Conservation (phyloP, 1,284 basidiomycete species). For the Marasmius oreades region DNA sequence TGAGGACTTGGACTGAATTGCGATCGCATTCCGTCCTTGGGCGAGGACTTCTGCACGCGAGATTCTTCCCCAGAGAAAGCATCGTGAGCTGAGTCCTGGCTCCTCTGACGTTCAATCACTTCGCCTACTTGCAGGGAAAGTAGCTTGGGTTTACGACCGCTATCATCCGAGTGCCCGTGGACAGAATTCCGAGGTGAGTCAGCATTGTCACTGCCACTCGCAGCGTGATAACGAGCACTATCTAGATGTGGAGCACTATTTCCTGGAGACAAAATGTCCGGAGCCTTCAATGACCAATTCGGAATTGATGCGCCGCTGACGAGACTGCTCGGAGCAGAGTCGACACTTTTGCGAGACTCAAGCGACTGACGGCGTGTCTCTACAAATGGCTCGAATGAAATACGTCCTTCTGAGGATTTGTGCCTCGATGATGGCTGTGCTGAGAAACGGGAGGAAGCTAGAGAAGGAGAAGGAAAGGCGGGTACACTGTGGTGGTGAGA, state of each 20-base stretch:
- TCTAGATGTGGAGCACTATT: slow-evolving; percentile 39
- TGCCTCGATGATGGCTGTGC: slow-evolving; percentile 39
- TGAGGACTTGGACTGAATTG: neutral
- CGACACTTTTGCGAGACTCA: slow-evolving; percentile 41
- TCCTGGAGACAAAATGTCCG: slow-evolving; percentile 34
- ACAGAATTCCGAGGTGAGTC: slow-evolving; percentile 45
- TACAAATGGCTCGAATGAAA: slow-evolving; percentile 45
- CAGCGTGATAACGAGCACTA: slow-evolving; percentile 33
- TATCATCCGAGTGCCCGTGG: slow-evolving; percentile 38
- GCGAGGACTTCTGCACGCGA: neutral
- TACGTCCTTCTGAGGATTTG: slow-evolving; percentile 41
- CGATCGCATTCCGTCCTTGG: neutral
- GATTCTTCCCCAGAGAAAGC: neutral
- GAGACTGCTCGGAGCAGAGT: slow-evolving; percentile 41
- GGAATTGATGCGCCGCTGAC: slow-evolving; percentile 33
- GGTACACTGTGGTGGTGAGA: slow-evolving; percentile 24
- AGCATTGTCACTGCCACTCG: slow-evolving; percentile 42
- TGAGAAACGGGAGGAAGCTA: slow-evolving; percentile 31
- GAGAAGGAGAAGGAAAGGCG: slow-evolving; percentile 18
- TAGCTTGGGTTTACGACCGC: slow-evolving; percentile 14
- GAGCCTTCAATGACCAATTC: slow-evolving; percentile 19
- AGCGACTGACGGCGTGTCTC: slow-evolving; percentile 37
- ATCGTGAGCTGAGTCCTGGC: neutral
- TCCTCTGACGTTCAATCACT: neutral
- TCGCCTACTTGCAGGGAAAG: neutral